A percentile compares a stretch with the other conserved stretches of the same genome.
phyloP scores from a whole-genome alignment of 75 land plant species.

The Selaginella tamariscina region DNA sequence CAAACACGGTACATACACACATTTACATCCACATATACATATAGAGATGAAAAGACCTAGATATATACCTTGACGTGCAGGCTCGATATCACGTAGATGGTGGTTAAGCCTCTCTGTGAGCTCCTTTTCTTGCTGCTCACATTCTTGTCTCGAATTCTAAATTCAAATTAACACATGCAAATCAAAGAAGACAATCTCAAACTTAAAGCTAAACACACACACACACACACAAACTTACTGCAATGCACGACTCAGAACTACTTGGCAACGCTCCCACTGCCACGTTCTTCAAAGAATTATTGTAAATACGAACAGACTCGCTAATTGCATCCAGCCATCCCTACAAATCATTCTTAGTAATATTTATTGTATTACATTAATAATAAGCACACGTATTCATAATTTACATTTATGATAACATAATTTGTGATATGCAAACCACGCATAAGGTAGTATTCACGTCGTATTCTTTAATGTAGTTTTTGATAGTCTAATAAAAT shows the following conservation, averaged over 20 bases:
- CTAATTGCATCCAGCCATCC: conserved; percentile 33
- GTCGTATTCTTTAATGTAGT: no score
- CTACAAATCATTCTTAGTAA: conserved; percentile 18
- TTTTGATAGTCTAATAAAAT: no score
- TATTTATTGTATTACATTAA: no score
- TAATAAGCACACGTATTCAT: no score
- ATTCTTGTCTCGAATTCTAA: conserved; percentile 28
- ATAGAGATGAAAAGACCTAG: not conserved
- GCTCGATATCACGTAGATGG: conserved; percentile 26
- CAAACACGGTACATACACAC: not conserved
- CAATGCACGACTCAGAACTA: not conserved
- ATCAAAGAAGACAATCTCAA: no score
- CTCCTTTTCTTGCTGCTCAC: conserved; percentile 31
- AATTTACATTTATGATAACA: no score
- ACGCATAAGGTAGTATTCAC: no score
- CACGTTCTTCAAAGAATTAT: conserved; percentile 26
- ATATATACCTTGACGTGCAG: conserved; percentile 21
- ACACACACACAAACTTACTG: no score
- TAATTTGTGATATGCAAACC: no score
- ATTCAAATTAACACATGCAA: no score
- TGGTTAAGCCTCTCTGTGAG: conserved; percentile 24
- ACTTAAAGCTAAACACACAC: no score
- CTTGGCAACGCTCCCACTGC: conserved; percentile 19
- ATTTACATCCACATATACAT: no score
- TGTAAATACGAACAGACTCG: conserved; percentile 22